Conservation (phyloP, 139 green algal species). For the Chlorella sp. region DNA sequence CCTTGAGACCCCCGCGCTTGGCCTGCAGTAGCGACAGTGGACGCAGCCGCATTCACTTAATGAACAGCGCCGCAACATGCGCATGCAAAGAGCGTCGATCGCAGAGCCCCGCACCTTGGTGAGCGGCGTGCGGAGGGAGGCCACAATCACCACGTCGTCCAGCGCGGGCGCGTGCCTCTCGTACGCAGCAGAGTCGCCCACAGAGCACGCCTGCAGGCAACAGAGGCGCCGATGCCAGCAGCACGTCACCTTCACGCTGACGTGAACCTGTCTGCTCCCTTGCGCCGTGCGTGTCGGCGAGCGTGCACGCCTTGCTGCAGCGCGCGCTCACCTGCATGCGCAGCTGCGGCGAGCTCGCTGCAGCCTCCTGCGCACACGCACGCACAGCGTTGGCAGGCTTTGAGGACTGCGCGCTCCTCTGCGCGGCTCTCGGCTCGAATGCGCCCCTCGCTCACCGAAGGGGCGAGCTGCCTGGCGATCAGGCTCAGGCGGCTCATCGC, state of each 20-base stretch:
- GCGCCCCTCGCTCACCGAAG: not conserved
- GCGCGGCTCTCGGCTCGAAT: not conserved
- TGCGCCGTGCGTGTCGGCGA: no score
- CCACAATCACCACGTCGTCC: slow-evolving; percentile 91
- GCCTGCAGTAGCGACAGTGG: slow-evolving; percentile 41
- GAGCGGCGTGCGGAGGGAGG: slow-evolving; percentile 82
- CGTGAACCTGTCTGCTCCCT: not conserved
- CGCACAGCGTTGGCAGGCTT: not conserved
- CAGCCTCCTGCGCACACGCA: not conserved
- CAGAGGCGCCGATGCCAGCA: not conserved
- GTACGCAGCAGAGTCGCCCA: slow-evolving; percentile 82
- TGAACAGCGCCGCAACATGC: no score
- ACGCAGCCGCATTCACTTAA: no score
- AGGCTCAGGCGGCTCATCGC: not conserved
- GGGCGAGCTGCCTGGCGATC: not conserved
- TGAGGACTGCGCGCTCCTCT: not conserved
- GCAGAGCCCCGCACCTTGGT: slow-evolving; percentile 69
- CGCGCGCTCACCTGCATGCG: not conserved
- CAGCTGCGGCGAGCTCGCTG: not conserved
- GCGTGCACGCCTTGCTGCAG: no score
- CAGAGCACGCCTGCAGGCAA: slow-evolving; percentile 51
- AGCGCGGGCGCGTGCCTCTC: slow-evolving; percentile 37
- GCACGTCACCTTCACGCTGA: not conserved
- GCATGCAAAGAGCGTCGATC: no score
- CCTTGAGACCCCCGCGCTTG: slow-evolving; percentile 81